Base-by-base conservation (phyloP, 1,284 basidiomycete genomes). In the Boletus mariae region DNA sequence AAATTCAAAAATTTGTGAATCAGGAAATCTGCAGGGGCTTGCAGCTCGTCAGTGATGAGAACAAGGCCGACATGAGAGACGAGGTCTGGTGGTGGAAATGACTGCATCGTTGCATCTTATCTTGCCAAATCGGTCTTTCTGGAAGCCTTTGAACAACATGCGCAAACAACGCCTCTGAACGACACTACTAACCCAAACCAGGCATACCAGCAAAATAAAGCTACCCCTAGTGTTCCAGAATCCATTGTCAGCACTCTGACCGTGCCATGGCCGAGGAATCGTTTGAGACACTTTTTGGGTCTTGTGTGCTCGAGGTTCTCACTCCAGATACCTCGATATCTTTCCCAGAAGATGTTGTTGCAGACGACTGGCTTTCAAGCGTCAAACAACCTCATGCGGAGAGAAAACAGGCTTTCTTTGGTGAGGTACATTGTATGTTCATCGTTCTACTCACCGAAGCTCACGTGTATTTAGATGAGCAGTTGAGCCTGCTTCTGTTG, bases 351-450 rank as follows among this genome's bases (percentile, higher is more conserved):
- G 64, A 69, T 47, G 67, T 69, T 17, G 59, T 69, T 34, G 63
- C 75, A 2, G 77, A 80, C 37, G 75, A 75, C 52, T 91, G 90
- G 87, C 71, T 89, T 47, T 61, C 70, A 2, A 70, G 67, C 20
- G 65, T 80, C 34, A 70, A 65, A 47, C 69, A 66, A 17, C 69
- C 62, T 15, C 59, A 60, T 4, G 65, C 70, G 12, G 79, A 82
- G 53, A 73, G 83, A 63, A 79, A 75, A 51, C 77, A 81, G 57
- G 83, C 83, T 3, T 92, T 90, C 73, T 90, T 91, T 58, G 90
- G 89, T 89, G 66, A 68, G 80, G 71, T 49, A 54, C 54, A 62
- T 47, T 43, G 58, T 51, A 46, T 32, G 28, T 29, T 43, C 32
- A 58, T 56, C 55, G 52, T 52, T 58, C 43, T 52, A 55, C 52